phyloP scores from a whole-genome alignment of 2,329 filamentous ascomycete species.

The Fusarium sp. region DNA sequence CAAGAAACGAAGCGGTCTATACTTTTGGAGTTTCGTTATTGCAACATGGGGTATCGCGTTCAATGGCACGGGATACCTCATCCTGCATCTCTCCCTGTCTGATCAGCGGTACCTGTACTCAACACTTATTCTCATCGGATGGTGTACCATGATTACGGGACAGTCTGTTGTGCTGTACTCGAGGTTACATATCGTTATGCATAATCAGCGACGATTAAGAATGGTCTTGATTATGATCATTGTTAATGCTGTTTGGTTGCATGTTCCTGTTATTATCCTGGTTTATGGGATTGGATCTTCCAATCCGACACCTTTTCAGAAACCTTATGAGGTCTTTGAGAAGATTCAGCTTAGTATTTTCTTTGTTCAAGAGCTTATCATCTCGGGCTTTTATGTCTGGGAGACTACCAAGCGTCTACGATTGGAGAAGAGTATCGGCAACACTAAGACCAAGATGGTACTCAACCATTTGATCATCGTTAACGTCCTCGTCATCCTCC shows the following conservation, averaged over 20 bases:
- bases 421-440: conserved; percentile 51
- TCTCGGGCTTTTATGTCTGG: conserved; percentile 65
- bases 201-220: conserved; percentile 61
- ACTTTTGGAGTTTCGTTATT: conserved; percentile 54
- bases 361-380: conserved; percentile 65
- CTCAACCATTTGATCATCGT: conserved; percentile 56
- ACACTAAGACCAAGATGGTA: conserved; percentile 26
- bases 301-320: conserved; percentile 36
- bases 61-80: conserved; percentile 59
- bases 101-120: conserved; percentile 32
- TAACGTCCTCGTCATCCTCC: conserved; percentile 56
- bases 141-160: conserved; percentile 67
- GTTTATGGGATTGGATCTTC: conserved; percentile 63
- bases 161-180: conserved; percentile 72
- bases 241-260: conserved; percentile 62
- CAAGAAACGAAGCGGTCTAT: conserved; percentile 49
- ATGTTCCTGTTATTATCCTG: conserved; percentile 66
- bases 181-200: conserved; percentile 69
- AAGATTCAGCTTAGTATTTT: conserved; percentile 67
- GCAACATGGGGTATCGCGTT: conserved; percentile 50
- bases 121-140: conserved; percentile 49
- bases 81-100: conserved; percentile 51
- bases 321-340: conserved; percentile 60
- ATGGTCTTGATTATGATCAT: conserved; percentile 69
- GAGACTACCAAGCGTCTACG: conserved; percentile 63